Base-by-base conservation (phyloP, 2,329 filamentous ascomycete species). In the Aureobasidium uvarum region DNA sequence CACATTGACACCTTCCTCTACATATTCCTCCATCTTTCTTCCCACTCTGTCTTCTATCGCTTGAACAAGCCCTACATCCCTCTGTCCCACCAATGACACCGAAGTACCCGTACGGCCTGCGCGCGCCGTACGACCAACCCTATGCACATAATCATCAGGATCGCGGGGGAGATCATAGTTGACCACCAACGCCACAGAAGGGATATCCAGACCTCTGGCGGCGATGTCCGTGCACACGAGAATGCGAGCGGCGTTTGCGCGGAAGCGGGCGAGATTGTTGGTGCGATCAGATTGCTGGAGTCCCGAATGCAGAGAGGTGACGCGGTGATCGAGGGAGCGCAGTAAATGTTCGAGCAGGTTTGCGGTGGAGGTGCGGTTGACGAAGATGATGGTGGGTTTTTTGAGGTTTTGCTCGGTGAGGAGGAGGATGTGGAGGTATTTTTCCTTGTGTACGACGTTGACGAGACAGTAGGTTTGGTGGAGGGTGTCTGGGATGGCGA, bases 161-260 rank as follows among this genome's bases (percentile, higher is more conserved):
- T 97, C 92, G n/a, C 94, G 87, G 0, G 95, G 95, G 0, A 99
- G 86, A 74, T 99, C 95, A 77, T 93, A 99, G 78, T 99, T 98
- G 74, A 99, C 81, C 2, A 99, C 95, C 18, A 98, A 79, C 64
- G 85, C 89, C 7, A 98, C 94, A 70, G 92, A 90, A 1, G 94
- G 94, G 68, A 99, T 97, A 79, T 99, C 95, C 4, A 99, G 85
- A 83, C 95, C 95, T 76, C 95, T 86, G 23, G 92, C 91, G 0
- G 95, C 95, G 16, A 99, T 93, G 75, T 99, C 95, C 0, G 95
- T 99, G 1, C 95, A 94, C 13, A 99, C 90, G 1, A 99, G 85
- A 65, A 99, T 90, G 16, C 94, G 85, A 7, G 95, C 92, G 0
- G 92, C 95, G 6, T 87, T 86, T 2, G 95, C 94, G 38, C 95